A percentile compares a stretch with the other conserved stretches of the same genome.
phyloP scores from a whole-genome alignment of 257 asterid genomes.

The Paraleonurus japonicus region DNA sequence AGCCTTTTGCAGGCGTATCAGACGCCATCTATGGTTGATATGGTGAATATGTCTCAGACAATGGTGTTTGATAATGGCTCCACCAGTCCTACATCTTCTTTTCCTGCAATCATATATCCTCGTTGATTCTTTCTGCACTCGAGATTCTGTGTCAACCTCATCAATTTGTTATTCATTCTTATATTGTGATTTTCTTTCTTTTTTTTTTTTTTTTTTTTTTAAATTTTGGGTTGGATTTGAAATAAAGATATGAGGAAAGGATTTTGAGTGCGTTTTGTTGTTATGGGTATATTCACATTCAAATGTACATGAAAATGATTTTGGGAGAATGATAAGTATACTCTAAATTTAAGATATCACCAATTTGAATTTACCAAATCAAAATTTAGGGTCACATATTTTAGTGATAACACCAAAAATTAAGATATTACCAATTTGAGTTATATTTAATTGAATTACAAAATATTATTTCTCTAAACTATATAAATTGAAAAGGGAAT shows the following conservation, averaged over 20 bases:
- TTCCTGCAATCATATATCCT: constrained; percentile 41
- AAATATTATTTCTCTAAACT: too few relatives aligned
- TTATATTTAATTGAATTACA: too few relatives aligned
- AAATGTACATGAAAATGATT: constrained; percentile 48
- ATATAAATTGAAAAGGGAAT: too few relatives aligned
- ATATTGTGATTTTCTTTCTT: constrained; percentile 1
- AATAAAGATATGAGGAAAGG: neutral
- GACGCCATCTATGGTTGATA: constrained; percentile 90
- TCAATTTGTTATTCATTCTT: constrained; percentile 24
- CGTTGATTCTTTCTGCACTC: constrained; percentile 26
- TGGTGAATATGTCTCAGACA: constrained; percentile 84
- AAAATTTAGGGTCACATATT: too few relatives aligned
- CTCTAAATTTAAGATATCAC: neutral
- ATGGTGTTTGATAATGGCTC: constrained; percentile 39
- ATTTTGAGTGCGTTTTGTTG: neutral
- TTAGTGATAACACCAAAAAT: too few relatives aligned
- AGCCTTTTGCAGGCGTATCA: constrained; percentile 75
- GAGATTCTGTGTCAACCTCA: neutral
- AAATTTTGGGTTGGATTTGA: constrained; percentile 33
- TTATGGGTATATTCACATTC: constrained; percentile 38
- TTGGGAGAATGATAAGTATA: neutral
- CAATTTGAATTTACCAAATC: neutral
- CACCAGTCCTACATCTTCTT: constrained; percentile 48
- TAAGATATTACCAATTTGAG: too few relatives aligned
- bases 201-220: neutral